These are phyloP conservation scores for Fusarium sp. DNA, from an alignment of 2,329 filamentous ascomycete genomes.

Conservation along the genomic window DNA sequence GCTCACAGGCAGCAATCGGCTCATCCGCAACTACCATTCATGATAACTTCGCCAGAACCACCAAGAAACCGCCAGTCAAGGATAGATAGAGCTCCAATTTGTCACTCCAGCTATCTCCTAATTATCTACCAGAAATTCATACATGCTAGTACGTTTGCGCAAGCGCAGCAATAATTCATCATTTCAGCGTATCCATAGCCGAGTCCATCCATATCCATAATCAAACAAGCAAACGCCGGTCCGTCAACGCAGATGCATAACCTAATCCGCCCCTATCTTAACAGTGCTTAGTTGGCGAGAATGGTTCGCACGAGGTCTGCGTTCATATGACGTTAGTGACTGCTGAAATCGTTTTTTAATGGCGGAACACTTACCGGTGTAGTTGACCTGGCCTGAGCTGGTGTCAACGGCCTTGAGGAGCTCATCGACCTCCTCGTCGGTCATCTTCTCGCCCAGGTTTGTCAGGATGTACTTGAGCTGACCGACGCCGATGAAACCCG, in stretches of 20 bases:
- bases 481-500: conserved; percentile 96
- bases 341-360: neutral
- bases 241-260: conserved; percentile 53
- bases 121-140: conserved; percentile 50
- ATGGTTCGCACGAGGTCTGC: conserved; percentile 87
- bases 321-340: conserved; percentile 7
- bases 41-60: conserved; percentile 12
- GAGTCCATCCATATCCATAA: conserved; percentile 47
- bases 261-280: conserved; percentile 38
- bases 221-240: conserved; percentile 52
- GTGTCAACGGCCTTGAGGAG: conserved; percentile 98
- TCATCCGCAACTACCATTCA: neutral
- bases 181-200: conserved; percentile 43
- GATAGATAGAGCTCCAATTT: conserved; percentile 42
- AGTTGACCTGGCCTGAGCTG: conserved; percentile 96
- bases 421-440: conserved; percentile 98
- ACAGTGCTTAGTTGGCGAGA: conserved; percentile 76
- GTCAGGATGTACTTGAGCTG: conserved; percentile 98
- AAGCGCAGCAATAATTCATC: conserved; percentile 46
- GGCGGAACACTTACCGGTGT: conserved; percentile 74
- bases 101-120: conserved; percentile 39
- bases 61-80: conserved; percentile 18
- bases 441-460: conserved; percentile 99
- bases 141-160: conserved; percentile 39
- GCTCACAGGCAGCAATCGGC: no score